phyloP scores from a whole-genome alignment of 495 filamentous ascomycete species.

The Aspergillus indologenus region DNA sequence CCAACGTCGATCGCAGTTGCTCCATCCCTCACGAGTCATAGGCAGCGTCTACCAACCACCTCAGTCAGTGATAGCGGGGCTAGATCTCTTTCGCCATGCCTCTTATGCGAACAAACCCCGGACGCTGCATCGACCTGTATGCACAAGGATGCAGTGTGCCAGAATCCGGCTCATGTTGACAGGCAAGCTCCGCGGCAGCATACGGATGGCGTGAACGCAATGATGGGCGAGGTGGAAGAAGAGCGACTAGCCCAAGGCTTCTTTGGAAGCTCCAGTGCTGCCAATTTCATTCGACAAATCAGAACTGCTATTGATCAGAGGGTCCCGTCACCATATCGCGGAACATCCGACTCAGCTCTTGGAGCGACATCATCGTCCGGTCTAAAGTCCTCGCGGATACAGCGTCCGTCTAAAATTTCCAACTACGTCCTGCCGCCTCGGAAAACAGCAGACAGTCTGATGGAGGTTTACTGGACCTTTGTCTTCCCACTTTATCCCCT shows the following conservation, averaged over 20 bases:
- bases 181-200: not conserved
- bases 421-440: conserved; percentile 39
- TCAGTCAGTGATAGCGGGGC: conserved; percentile 3
- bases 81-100: conserved; percentile 6
- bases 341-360: conserved; percentile 16
- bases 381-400: conserved; percentile 16
- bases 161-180: not conserved
- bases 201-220: conserved; percentile 34
- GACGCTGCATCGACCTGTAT: not conserved
- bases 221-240: conserved; percentile 40
- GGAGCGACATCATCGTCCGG: conserved; percentile 16
- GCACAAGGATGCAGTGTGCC: not conserved
- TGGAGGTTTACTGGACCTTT: conserved; percentile 40
- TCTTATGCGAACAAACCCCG: conserved; percentile 6
- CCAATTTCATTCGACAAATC: conserved; percentile 40
- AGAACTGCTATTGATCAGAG: conserved; percentile 35
- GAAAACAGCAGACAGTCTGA: conserved; percentile 38
- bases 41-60: not conserved
- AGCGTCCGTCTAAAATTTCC: conserved; percentile 10
- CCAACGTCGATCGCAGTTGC: not conserved
- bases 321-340: conserved; percentile 23
- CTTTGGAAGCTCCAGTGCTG: conserved; percentile 38
- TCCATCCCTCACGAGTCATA: not conserved
- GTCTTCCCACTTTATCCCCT: conserved; percentile 43
- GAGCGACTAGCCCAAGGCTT: conserved; percentile 34